Percentiles rank a stretch among this genome's conserved stretches.
These are phyloP conservation scores for Vitis rupestris DNA, from an alignment of 164 flowering plant genomes.

Conservation along the genomic window DNA sequence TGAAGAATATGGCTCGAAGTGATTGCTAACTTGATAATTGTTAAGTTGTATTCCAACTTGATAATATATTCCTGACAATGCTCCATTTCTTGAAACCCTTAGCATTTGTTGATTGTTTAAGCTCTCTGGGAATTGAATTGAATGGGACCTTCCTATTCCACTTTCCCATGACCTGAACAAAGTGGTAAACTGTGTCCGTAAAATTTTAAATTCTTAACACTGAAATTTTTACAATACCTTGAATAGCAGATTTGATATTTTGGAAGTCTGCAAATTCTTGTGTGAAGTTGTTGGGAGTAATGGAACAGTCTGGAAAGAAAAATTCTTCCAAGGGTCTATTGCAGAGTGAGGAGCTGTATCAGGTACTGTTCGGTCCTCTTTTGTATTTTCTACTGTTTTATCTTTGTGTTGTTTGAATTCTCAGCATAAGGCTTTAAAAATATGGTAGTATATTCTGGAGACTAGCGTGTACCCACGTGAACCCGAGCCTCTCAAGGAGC, in stretches of 20 bases:
- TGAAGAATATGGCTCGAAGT: no score
- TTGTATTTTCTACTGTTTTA: neutral
- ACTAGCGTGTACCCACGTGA: conserved; percentile 29
- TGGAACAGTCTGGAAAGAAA: neutral
- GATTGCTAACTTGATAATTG: neutral
- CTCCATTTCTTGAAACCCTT: no score
- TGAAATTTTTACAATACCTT: no score
- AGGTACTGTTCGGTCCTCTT: conserved; percentile 4
- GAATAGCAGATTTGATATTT: no score
- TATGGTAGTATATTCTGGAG: conserved; percentile 22
- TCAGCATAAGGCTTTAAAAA: neutral
- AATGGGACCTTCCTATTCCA: no score
- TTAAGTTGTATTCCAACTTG: neutral
- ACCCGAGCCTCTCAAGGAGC: conserved; percentile 11
- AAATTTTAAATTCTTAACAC: no score
- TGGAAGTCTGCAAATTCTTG: neutral
- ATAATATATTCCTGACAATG: no score
- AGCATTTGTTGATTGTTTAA: no score
- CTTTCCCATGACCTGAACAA: no score
- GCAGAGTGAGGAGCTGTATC: conserved; percentile 11
- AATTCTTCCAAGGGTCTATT: neutral
- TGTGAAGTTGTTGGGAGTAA: neutral
- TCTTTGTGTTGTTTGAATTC: neutral
- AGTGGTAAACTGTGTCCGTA: no score
- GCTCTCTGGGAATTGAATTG: no score